Base-by-base conservation (phyloP, 441 rosid genomes). In the Aleurites moluccanus region DNA sequence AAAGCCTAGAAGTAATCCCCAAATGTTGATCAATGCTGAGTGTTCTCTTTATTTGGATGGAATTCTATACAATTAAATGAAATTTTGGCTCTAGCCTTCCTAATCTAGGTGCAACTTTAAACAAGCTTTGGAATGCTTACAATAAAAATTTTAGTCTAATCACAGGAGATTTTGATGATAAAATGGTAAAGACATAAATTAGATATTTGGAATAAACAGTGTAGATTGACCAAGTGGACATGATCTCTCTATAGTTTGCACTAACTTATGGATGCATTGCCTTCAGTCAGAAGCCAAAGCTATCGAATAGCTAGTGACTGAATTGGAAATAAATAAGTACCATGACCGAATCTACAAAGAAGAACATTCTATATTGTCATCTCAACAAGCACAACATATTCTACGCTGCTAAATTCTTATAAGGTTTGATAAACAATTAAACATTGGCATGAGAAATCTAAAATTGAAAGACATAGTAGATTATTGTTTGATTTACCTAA, bases 51-150 rank as follows among this genome's bases (percentile, higher is more conserved):
- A 15, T 42, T 28, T 65, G 49, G 40, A 44, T 42, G 20, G 16
- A 42, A 65, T 20, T 40, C 27, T 1, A 47, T 27, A 49, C 11
- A 47, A 67, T 5, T 25, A 47, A 30, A 30, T 14, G 52, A 44
- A 27, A 7, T 47, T 25, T 40, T 3, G 6, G 52, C 35, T 23
- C 15, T 4, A 56, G 27, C 30, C 28, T 69, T 33, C 15, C 64
- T 56, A 57, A 38, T 40, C 50, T 23, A 21, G 15, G 45, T 33
- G 73, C 38, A 55, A 66, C 45, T 3, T 66, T 67, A 67, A 67
- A 44, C 71, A 47, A 67, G 23, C n/a, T 49, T 2, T 33, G 47
- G 10, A 65, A 67, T 67, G 27, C 59, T 27, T 47, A 47, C 18
- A 66, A 66, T 35, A 14, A 23, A 28, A 28, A 28, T 28, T 28